A percentile compares a stretch with the other conserved stretches of the same genome.
Conservation (phyloP, 2,329 filamentous ascomycete genomes). For the Hymenoscyphus linearis region DNA sequence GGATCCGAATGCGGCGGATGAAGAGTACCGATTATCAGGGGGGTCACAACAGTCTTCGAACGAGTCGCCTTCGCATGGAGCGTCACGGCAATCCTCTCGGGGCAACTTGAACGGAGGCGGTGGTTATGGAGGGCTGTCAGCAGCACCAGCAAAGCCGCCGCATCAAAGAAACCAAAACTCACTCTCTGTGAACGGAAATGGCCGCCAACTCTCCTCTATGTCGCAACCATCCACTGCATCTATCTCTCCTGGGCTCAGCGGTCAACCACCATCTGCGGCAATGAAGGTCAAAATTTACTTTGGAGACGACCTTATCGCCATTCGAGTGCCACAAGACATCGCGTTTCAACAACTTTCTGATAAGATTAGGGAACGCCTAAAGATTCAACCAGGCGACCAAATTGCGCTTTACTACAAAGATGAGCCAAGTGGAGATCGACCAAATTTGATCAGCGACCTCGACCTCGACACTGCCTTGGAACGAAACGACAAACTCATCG, state of each 20-base stretch:
- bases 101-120: slow-evolving; percentile 56
- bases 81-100: slow-evolving; percentile 60
- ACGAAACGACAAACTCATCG: slow-evolving; percentile 79
- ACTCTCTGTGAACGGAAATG: slow-evolving; percentile 19
- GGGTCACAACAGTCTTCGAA: slow-evolving; percentile 63
- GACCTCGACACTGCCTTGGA: slow-evolving; percentile 77
- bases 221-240: slow-evolving; percentile 53
- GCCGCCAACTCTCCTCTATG: slow-evolving; percentile 30
- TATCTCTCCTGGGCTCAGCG: slow-evolving; percentile 44
- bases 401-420: slow-evolving; percentile 83
- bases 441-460: slow-evolving; percentile 69
- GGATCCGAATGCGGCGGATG: slow-evolving; percentile 58
- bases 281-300: slow-evolving; percentile 97
- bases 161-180: slow-evolving; percentile 37
- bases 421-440: slow-evolving; percentile 62
- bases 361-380: slow-evolving; percentile 79
- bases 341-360: slow-evolving; percentile 72
- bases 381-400: slow-evolving; percentile 62
- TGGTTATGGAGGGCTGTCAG: slow-evolving; percentile 49
- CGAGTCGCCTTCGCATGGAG: slow-evolving; percentile 53
- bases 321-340: slow-evolving; percentile 80
- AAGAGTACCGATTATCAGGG: slow-evolving; percentile 71
- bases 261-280: slow-evolving; percentile 37
- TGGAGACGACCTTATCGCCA: slow-evolving; percentile 85
- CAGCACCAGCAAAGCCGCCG: slow-evolving; percentile 38